Evolutionary conservation across 176 grass and related monocot genomes (phyloP).

Genomic region (Canna indica): DNA sequence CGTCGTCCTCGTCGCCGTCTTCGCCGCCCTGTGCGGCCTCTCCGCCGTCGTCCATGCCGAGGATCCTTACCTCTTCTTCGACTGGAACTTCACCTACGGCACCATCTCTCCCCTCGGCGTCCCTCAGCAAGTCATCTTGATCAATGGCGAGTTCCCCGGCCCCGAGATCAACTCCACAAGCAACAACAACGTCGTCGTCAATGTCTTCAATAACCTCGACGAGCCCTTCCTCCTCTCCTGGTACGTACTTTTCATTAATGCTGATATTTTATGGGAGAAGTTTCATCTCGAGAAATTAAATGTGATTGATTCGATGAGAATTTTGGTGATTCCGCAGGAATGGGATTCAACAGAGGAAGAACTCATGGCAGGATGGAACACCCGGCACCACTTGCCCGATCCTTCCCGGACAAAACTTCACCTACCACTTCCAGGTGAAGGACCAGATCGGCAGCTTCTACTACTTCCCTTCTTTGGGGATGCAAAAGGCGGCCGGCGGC

Average conservation of each 20-base stretch:
- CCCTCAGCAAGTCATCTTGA: background rate
- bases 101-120: background rate
- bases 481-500: constrained; percentile 9
- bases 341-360: constrained; percentile 12
- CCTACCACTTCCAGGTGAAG: constrained; percentile 71
- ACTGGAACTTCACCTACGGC: background rate
- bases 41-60: background rate
- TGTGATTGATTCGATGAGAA: background rate
- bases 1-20: background rate
- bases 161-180: background rate
- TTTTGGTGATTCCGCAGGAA: background rate
- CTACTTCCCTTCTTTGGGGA: constrained; percentile 28
- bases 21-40: background rate
- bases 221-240: constrained; percentile 2
- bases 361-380: constrained; percentile 6
- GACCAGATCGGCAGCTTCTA: constrained; percentile 48
- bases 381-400: constrained; percentile 11
- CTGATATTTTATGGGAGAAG: background rate
- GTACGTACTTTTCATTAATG: background rate
- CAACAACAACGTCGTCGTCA: constrained; percentile 4
- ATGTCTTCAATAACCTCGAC: constrained; percentile 3
- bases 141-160: constrained; percentile 4
- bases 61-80: background rate
- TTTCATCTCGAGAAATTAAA: background rate
- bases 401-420: background rate